Conservation (phyloP, 2,329 filamentous ascomycete species). For the Bipolaris cookei region DNA sequence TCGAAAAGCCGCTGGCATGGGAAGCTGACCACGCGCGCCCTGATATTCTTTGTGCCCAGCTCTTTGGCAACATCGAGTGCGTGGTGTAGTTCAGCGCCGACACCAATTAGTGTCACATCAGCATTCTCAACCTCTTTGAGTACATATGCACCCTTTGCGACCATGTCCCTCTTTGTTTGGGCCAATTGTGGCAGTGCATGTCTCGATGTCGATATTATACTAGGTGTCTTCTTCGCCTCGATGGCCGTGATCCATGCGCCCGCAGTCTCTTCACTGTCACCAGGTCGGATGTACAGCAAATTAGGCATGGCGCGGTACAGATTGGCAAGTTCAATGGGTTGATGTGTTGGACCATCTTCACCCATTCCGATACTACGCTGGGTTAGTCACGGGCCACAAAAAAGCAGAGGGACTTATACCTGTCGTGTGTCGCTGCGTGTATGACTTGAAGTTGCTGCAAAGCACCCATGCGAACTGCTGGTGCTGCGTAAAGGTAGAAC, state of each 20-base stretch:
- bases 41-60: slow-evolving; percentile 50
- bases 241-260: slow-evolving; percentile 61
- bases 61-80: slow-evolving; percentile 53
- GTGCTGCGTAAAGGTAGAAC: slow-evolving; percentile 66
- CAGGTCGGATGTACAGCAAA: slow-evolving; percentile 64
- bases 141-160: slow-evolving; percentile 56
- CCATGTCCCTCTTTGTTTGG: slow-evolving; percentile 49
- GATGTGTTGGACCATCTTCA: slow-evolving; percentile 67
- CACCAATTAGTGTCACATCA: slow-evolving; percentile 53
- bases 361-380: slow-evolving; percentile 55
- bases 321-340: slow-evolving; percentile 63
- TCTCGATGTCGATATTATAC: slow-evolving; percentile 57
- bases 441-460: slow-evolving; percentile 63
- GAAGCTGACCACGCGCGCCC: slow-evolving; percentile 57
- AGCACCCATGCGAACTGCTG: slow-evolving; percentile 66
- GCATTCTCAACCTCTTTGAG: slow-evolving; percentile 50
- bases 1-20: slow-evolving; percentile 60
- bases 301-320: slow-evolving; percentile 69
- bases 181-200: slow-evolving; percentile 52
- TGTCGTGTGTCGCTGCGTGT: slow-evolving; percentile 66
- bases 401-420: background rate
- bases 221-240: slow-evolving; percentile 48
- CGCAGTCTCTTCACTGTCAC: slow-evolving; percentile 63
- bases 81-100: slow-evolving; percentile 58
- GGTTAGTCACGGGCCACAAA: background rate